phyloP scores from a whole-genome alignment of 345 rosid genomes.

The Nasturtium officinale region DNA sequence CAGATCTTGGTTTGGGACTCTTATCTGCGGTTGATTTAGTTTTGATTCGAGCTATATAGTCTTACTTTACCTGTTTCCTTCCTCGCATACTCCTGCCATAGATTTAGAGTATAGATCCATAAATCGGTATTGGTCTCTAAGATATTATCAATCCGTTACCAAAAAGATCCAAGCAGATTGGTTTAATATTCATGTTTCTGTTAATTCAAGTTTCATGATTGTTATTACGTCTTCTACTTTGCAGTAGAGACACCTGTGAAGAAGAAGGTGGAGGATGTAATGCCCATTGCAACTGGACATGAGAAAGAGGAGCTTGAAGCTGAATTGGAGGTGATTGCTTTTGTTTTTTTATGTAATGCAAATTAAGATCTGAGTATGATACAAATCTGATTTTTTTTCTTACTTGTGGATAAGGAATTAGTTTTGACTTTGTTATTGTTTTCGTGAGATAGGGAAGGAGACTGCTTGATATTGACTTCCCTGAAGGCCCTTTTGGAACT shows the following conservation, averaged over 20 bases:
- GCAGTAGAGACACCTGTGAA: constrained; percentile 49
- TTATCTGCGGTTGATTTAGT: constrained; percentile 2
- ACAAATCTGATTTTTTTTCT: neutral
- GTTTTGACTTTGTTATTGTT: neutral
- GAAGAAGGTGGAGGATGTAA: constrained; percentile 74
- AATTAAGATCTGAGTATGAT: neutral
- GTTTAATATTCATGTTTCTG: neutral
- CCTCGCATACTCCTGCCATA: constrained; percentile 25
- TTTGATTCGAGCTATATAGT: neutral
- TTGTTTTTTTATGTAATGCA: neutral
- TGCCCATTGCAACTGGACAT: constrained; percentile 94
- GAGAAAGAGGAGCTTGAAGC: constrained; percentile 87
- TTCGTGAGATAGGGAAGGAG: constrained; percentile 61
- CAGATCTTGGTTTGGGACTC: constrained; percentile 27
- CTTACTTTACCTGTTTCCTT: constrained; percentile 15
- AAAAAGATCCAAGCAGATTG: neutral
- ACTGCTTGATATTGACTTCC: constrained; percentile 67
- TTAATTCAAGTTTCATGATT: neutral
- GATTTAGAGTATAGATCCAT: constrained; percentile 6
- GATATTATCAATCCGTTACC: neutral
- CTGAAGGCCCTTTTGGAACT: constrained; percentile 89
- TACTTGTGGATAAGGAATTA: too few species aligned
- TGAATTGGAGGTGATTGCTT: constrained; percentile 61
- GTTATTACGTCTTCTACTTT: constrained; percentile 16
- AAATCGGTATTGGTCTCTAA: neutral